Conservation (phyloP, 192 early-diverging fungal genomes). For the Coemansia erecta region DNA sequence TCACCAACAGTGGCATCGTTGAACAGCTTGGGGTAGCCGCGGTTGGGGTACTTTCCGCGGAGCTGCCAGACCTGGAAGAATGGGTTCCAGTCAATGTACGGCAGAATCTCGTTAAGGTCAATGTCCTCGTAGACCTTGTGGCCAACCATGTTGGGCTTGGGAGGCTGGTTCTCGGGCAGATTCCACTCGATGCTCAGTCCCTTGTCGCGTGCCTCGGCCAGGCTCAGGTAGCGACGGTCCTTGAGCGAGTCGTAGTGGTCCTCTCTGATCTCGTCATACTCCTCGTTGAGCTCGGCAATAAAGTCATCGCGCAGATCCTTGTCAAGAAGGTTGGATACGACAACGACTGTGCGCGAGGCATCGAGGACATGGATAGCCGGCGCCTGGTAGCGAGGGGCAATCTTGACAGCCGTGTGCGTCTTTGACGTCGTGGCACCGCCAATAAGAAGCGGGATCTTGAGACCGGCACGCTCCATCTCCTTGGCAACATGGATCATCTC, state of each 20-base stretch:
- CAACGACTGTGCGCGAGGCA: constrained; percentile 88
- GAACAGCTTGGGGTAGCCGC: constrained; percentile 97
- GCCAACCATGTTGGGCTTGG: constrained; percentile 81
- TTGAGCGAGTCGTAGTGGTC: constrained; percentile 92
- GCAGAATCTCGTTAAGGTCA: constrained; percentile 70
- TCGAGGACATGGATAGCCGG: constrained; percentile 88
- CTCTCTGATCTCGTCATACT: constrained; percentile 91
- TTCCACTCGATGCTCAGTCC: constrained; percentile 70
- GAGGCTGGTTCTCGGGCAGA: constrained; percentile 58
- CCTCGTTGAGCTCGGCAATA: constrained; percentile 83
- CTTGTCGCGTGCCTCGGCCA: constrained; percentile 69
- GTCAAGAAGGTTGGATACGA: constrained; percentile 85
- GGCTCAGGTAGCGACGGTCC: constrained; percentile 73
- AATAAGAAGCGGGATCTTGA: constrained; percentile 88
- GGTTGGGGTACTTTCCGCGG: constrained; percentile 93
- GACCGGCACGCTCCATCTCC: constrained; percentile 82
- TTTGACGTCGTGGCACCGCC: constrained; percentile 96
- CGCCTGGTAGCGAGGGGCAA: constrained; percentile 79
- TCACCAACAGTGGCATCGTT: constrained; percentile 89
- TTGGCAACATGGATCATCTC: constrained; percentile 97
- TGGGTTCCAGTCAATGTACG: constrained; percentile 97
- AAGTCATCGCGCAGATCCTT: constrained; percentile 77
- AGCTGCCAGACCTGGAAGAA: constrained; percentile 99
- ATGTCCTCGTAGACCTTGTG: constrained; percentile 74
- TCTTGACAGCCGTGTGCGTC: constrained; percentile 96